Percentiles rank a stretch among this genome's conserved stretches.
Evolutionary conservation across 1,139 yeast genomes (phyloP).

Genomic region (Meyerozyma athensensis): DNA sequence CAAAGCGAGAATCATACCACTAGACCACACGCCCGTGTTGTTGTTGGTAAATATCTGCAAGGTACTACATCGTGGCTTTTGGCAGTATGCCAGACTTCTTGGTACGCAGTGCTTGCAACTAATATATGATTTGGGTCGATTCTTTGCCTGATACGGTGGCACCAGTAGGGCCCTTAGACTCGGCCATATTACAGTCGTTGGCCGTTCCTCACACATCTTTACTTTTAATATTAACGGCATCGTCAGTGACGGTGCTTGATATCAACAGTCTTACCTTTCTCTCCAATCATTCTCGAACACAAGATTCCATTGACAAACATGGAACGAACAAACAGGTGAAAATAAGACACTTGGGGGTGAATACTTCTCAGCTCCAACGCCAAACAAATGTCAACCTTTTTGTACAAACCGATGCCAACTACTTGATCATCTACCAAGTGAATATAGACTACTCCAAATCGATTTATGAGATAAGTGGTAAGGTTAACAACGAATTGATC

Average conservation of each 20-base stretch:
- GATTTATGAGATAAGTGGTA: conserved; percentile 27
- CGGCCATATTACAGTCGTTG: conserved; percentile 21
- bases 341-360: conserved; percentile 26
- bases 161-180: conserved; percentile 20
- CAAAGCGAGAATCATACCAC: conserved; percentile 4
- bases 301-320: conserved; percentile 30
- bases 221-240: conserved; percentile 27
- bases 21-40: conserved; percentile 4
- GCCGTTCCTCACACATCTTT: conserved; percentile 33
- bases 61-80: background rate
- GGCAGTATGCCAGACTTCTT: background rate
- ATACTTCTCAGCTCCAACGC: conserved; percentile 25
- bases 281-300: conserved; percentile 25
- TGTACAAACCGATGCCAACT: conserved; percentile 29
- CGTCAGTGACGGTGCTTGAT: conserved; percentile 25
- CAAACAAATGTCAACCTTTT: conserved; percentile 27
- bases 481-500: conserved; percentile 21
- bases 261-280: conserved; percentile 32
- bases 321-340: conserved; percentile 26
- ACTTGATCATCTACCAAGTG: conserved; percentile 33
- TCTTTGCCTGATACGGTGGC: conserved; percentile 30
- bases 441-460: conserved; percentile 27
- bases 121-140: conserved; percentile 35
- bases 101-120: conserved; percentile 1
- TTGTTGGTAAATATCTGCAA: background rate